phyloP scores from a whole-genome alignment of 2,329 filamentous ascomycete genomes.

The Stromatinia cepivora region DNA sequence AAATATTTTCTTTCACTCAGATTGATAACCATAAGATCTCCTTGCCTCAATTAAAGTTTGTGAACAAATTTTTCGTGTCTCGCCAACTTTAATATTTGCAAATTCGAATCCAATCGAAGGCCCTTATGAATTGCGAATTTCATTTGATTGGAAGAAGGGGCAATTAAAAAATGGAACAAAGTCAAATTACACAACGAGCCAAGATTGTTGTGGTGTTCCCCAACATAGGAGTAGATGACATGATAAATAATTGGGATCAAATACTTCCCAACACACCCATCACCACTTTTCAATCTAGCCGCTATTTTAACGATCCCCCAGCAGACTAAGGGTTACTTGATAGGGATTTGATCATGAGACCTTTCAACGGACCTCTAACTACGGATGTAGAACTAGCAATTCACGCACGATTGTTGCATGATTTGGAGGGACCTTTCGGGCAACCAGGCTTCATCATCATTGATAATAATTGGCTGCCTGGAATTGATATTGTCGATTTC shows the following conservation, averaged over 20 bases:
- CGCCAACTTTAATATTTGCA: neutral
- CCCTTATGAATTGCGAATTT: neutral
- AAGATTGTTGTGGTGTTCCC: neutral
- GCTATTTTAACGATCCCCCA: neutral
- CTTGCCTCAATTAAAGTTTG: neutral
- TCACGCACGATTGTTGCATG: neutral
- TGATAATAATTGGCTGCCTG: neutral
- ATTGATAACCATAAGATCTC: neutral
- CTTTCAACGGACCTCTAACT: too few relatives aligned
- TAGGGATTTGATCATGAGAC: neutral
- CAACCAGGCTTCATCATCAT: neutral
- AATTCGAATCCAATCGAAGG: neutral
- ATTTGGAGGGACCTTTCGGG: neutral
- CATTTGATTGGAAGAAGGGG: neutral
- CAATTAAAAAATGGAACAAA: neutral
- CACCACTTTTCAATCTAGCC: neutral
- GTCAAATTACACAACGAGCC: neutral
- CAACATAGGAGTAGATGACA: neutral
- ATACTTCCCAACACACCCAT: neutral
- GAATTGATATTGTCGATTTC: neutral
- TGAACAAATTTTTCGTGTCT: neutral
- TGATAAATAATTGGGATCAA: neutral
- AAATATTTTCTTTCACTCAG: neutral
- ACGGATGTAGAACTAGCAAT: too few relatives aligned
- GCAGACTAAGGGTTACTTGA: neutral